These are phyloP conservation scores for Corylus avellana DNA, from an alignment of 306 rosid species.

Conservation along the genomic window DNA sequence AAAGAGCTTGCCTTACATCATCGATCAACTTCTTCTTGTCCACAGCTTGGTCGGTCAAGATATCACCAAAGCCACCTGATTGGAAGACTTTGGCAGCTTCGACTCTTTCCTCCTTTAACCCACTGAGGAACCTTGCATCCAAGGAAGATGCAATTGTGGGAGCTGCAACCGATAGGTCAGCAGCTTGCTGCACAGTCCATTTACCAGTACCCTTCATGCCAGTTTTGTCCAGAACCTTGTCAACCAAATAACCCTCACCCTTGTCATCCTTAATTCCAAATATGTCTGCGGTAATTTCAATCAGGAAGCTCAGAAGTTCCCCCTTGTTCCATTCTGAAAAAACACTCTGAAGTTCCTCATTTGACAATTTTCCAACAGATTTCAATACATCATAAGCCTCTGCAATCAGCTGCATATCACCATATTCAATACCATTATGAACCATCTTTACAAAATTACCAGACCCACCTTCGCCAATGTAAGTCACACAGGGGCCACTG, in stretches of 20 bases:
- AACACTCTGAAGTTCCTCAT: slow-evolving; percentile 65
- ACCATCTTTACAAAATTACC: slow-evolving; percentile 97
- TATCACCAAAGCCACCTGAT: slow-evolving; percentile 66
- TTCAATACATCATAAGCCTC: slow-evolving; percentile 92
- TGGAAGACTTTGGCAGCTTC: slow-evolving; percentile 76
- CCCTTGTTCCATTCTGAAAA: slow-evolving; percentile 93
- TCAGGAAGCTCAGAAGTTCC: slow-evolving; percentile 83
- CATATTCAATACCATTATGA: slow-evolving; percentile 90
- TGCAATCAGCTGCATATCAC: slow-evolving; percentile 95
- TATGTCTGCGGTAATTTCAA: slow-evolving; percentile 91
- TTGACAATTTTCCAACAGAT: slow-evolving; percentile 89
- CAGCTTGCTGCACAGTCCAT: slow-evolving; percentile 98
- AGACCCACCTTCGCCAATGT: slow-evolving; percentile 87
- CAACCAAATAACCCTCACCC: slow-evolving; percentile 83
- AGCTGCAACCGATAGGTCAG: slow-evolving; percentile 89
- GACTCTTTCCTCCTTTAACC: slow-evolving; percentile 87
- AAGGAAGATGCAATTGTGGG: slow-evolving; percentile 89
- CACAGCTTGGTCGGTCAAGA: slow-evolving; percentile 51
- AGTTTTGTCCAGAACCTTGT: slow-evolving; percentile 92
- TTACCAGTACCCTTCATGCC: slow-evolving; percentile 97
- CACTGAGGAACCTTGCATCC: slow-evolving; percentile 94
- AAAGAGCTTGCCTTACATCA: slow-evolving; percentile 90
- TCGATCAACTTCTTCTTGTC: slow-evolving; percentile 76
- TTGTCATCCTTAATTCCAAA: slow-evolving; percentile 88
- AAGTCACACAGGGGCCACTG: slow-evolving; percentile 91